These are phyloP conservation scores for Penicillium atrosanguineum DNA, from an alignment of 495 filamentous ascomycete species.

Conservation along the genomic window DNA sequence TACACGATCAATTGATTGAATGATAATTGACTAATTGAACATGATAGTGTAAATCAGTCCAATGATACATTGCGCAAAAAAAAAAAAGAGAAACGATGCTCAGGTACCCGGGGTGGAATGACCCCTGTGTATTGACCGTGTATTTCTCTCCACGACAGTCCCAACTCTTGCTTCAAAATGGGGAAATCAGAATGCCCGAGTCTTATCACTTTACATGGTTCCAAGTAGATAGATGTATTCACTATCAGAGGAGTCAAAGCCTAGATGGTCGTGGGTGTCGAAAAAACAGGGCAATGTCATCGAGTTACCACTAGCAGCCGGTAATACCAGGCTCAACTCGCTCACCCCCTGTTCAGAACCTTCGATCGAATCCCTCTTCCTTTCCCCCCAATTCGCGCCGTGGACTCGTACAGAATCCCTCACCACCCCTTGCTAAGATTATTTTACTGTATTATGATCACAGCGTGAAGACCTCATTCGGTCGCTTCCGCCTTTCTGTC, in stretches of 20 bases:
- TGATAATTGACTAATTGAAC: neutral
- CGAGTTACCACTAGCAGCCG: neutral
- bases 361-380: constrained; percentile 17
- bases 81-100: constrained; percentile 2
- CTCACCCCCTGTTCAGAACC: constrained; percentile 18
- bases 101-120: neutral
- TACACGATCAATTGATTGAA: too few relatives aligned
- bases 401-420: constrained; percentile 10
- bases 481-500: constrained; percentile 16
- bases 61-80: neutral
- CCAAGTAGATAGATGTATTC: too few relatives aligned
- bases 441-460: constrained; percentile 22
- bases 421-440: constrained; percentile 8
- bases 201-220: neutral
- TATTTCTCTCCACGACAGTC: constrained; percentile 2
- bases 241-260: too few relatives aligned
- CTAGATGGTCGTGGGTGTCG: neutral
- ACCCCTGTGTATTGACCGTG: constrained; percentile 2
- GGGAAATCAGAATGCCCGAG: neutral
- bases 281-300: neutral
- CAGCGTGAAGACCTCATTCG: constrained; percentile 18
- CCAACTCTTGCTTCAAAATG: neutral
- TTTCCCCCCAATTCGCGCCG: constrained; percentile 12
- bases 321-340: neutral
- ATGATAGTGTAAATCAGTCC: neutral